Conservation (phyloP, 441 rosid species). For the Euphorbia corollata region DNA sequence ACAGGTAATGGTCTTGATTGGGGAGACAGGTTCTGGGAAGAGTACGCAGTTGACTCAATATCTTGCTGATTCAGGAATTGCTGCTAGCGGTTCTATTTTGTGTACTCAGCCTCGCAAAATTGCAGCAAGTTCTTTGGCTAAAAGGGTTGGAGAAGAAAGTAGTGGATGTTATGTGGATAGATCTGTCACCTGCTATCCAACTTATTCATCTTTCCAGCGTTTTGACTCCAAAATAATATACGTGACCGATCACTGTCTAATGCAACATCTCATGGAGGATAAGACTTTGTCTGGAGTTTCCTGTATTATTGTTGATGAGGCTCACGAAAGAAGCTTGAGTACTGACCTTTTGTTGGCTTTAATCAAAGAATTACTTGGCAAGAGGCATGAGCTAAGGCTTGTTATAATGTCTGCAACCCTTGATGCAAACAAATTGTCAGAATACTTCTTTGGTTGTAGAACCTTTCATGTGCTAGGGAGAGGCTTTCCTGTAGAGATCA, state of each 20-base stretch:
- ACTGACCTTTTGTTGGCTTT: constrained; percentile 86
- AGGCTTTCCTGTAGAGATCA: constrained; percentile 70
- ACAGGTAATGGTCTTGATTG: constrained; percentile 67
- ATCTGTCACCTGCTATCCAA: constrained; percentile 42
- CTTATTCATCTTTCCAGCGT: constrained; percentile 51
- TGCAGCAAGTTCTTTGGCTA: constrained; percentile 66
- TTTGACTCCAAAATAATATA: constrained; percentile 55
- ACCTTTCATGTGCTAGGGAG: constrained; percentile 58
- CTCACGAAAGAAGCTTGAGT: constrained; percentile 93
- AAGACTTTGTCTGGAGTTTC: constrained; percentile 65
- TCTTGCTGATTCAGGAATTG: constrained; percentile 81
- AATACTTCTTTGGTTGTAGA: constrained; percentile 58
- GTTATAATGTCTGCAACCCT: constrained; percentile 96
- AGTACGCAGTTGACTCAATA: constrained; percentile 89
- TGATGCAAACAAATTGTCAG: constrained; percentile 66
- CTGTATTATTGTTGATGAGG: constrained; percentile 79
- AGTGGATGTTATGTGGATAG: constrained; percentile 52
- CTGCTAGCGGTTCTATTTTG: constrained; percentile 46
- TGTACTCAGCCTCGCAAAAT: constrained; percentile 92
- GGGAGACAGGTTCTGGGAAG: constrained; percentile 97
- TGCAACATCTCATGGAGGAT: constrained; percentile 70
- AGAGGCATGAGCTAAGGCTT: constrained; percentile 58
- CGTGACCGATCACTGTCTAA: constrained; percentile 79
- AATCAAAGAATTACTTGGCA: constrained; percentile 51
- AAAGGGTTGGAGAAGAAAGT: constrained; percentile 71